Percentiles rank a stretch among this genome's conserved stretches.
phyloP scores from a whole-genome alignment of 352 stramenopile genomes.

The Globisporangium rhizosaccharum region DNA sequence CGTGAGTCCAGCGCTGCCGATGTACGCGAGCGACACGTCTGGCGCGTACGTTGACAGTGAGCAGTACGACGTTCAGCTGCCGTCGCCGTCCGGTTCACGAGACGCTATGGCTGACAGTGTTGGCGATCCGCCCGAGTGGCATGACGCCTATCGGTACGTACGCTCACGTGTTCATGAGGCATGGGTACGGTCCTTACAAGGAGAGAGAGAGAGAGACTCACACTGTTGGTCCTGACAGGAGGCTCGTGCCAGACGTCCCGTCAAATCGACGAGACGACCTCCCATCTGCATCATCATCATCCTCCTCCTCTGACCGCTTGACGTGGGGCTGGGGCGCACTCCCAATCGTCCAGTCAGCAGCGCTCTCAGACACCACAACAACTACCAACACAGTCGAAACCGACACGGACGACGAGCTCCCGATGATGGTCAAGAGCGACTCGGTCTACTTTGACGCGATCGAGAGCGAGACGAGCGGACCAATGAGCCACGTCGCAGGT shows the following conservation, averaged over 20 bases:
- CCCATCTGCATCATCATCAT: neutral
- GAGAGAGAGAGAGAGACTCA: neutral
- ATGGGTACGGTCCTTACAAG: too few relatives aligned
- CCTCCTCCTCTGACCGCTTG: slow-evolving; percentile 30
- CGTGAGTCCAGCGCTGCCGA: slow-evolving; percentile 25
- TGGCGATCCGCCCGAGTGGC: slow-evolving; percentile 18
- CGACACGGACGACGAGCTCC: slow-evolving; percentile 21
- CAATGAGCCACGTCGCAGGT: slow-evolving; percentile 8
- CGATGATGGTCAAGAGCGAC: slow-evolving; percentile 55
- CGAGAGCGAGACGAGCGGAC: slow-evolving; percentile 23
- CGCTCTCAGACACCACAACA: neutral
- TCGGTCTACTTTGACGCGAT: slow-evolving; percentile 81
- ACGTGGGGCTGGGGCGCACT: slow-evolving; percentile 52
- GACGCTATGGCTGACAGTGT: neutral
- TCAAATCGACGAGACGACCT: slow-evolving; percentile 5
- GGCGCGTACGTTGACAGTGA: neutral
- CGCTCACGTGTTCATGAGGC: neutral
- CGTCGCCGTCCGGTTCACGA: neutral
- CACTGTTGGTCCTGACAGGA: neutral
- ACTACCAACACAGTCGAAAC: slow-evolving; percentile 10
- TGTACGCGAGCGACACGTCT: neutral
- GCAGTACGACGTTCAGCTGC: neutral
- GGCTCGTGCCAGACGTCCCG: slow-evolving; percentile 8
- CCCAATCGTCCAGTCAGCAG: slow-evolving; percentile 24
- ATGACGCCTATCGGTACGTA: slow-evolving; percentile 25